A percentile compares a stretch with the other conserved stretches of the same genome.
phyloP scores from a whole-genome alignment of 257 asterid genomes.

The Gentiana dahurica region DNA sequence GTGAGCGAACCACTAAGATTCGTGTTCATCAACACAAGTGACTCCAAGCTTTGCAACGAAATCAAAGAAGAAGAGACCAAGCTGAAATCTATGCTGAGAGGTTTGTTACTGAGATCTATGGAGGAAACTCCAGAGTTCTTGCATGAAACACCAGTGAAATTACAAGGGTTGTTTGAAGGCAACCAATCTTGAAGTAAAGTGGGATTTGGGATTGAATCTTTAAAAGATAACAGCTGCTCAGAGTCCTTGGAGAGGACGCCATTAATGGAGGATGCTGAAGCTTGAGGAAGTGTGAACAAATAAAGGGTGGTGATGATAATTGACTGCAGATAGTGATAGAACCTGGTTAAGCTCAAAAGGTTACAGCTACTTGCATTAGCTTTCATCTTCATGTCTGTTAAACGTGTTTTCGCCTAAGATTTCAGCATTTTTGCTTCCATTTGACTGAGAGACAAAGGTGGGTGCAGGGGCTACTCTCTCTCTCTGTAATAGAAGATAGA shows the following conservation, averaged over 20 bases:
- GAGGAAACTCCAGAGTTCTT: constrained; percentile 40
- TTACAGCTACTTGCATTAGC: too few species aligned
- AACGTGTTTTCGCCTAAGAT: too few species aligned
- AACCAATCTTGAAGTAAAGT: constrained; percentile 42
- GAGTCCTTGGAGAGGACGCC: constrained; percentile 26
- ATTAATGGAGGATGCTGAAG: constrained; percentile 12
- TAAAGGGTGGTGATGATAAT: too few species aligned
- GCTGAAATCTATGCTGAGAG: constrained; percentile 41
- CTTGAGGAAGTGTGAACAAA: too few species aligned
- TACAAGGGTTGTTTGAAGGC: constrained; percentile 44
- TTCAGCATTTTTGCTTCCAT: too few species aligned
- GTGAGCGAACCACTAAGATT: constrained; percentile 49
- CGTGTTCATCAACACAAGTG: constrained; percentile 49
- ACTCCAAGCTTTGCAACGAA: constrained; percentile 33
- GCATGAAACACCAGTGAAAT: constrained; percentile 55
- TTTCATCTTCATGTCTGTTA: too few species aligned
- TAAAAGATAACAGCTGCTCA: constrained; percentile 60
- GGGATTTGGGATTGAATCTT: constrained; percentile 38
- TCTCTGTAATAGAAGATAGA: too few species aligned
- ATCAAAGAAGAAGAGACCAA: constrained; percentile 36
- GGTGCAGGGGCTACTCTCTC: too few species aligned
- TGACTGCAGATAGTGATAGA: too few species aligned
- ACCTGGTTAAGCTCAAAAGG: too few species aligned
- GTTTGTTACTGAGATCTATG: constrained; percentile 43
- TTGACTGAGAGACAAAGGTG: too few species aligned